Evolutionary conservation across 1,284 basidiomycete species (phyloP).

Genomic region (Ganoderma lingzhi): DNA sequence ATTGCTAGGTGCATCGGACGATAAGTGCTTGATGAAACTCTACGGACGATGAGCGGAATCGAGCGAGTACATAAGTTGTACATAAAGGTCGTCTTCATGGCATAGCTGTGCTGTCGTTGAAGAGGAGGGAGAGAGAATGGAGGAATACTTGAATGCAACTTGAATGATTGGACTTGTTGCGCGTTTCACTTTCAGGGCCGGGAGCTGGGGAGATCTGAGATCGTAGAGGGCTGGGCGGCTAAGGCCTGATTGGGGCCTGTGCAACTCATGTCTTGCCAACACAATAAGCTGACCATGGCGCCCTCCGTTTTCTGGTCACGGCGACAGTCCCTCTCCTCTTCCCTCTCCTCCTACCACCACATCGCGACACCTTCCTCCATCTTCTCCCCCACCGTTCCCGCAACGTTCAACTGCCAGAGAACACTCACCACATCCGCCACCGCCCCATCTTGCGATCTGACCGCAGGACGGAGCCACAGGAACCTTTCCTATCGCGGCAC

Average conservation of each 20-base stretch:
- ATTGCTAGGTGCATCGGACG: slow-evolving; percentile 2
- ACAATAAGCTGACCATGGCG: slow-evolving; percentile 32
- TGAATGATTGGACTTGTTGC: neutral
- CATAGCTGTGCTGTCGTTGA: neutral
- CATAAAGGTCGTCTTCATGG: neutral
- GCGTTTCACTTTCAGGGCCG: neutral
- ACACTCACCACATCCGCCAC: neutral
- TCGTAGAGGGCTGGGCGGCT: neutral
- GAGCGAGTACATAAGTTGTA: neutral
- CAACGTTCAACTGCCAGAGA: neutral
- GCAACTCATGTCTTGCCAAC: slow-evolving; percentile 25
- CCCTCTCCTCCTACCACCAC: slow-evolving; percentile 28
- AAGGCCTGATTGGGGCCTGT: neutral
- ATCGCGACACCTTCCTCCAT: slow-evolving; percentile 22
- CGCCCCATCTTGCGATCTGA: slow-evolving; percentile 13
- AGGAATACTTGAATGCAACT: too few relatives aligned
- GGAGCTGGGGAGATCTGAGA: slow-evolving; percentile 2
- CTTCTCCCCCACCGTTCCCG: neutral
- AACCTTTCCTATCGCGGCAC: slow-evolving; percentile 17
- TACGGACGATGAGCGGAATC: neutral
- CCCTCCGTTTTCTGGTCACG: slow-evolving; percentile 23
- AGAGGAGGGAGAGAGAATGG: neutral
- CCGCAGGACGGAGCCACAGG: slow-evolving; percentile 13
- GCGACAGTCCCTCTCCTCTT: slow-evolving; percentile 8
- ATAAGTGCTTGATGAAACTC: neutral